These are phyloP conservation scores for Ananas comosus DNA, from an alignment of 176 grass and related monocot species.

Conservation along the genomic window DNA sequence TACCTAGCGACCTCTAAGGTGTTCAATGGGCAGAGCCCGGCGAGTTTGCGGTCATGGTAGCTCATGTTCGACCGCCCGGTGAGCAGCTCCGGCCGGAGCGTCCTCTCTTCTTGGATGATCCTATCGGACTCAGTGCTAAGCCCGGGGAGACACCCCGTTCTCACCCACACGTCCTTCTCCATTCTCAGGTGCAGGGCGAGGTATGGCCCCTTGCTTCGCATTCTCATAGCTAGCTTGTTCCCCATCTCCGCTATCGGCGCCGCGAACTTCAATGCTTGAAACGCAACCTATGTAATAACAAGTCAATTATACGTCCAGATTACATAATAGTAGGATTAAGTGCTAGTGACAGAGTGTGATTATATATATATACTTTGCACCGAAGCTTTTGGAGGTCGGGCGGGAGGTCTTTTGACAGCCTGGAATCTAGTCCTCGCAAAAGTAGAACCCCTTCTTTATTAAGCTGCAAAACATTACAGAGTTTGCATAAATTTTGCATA, in stretches of 20 bases:
- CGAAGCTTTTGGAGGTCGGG: constrained; percentile 46
- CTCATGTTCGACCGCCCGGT: constrained; percentile 48
- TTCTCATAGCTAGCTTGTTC: constrained; percentile 26
- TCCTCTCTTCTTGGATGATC: constrained; percentile 32
- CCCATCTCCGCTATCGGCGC: constrained; percentile 29
- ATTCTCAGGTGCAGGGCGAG: constrained; percentile 39
- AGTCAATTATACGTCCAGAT: background rate
- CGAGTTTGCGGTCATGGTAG: constrained; percentile 36
- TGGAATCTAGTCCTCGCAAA: constrained; percentile 41
- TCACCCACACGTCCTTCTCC: constrained; percentile 51
- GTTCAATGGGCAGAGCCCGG: constrained; percentile 40
- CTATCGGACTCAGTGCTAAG: constrained; percentile 19
- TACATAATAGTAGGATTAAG: background rate
- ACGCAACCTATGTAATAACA: constrained; percentile 30
- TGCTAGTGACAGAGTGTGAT: background rate
- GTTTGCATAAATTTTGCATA: background rate
- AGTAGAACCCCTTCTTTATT: constrained; percentile 48
- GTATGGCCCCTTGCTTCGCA: constrained; percentile 38
- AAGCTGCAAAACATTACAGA: constrained; percentile 16
- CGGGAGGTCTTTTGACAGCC: constrained; percentile 43
- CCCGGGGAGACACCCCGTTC: constrained; percentile 40
- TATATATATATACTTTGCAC: constrained; percentile 34
- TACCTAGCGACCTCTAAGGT: constrained; percentile 37
- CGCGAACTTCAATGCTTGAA: constrained; percentile 32
- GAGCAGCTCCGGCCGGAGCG: constrained; percentile 34